Evolutionary conservation across 352 stramenopile genomes (phyloP).

Genomic region (Globisporangium splendens): DNA sequence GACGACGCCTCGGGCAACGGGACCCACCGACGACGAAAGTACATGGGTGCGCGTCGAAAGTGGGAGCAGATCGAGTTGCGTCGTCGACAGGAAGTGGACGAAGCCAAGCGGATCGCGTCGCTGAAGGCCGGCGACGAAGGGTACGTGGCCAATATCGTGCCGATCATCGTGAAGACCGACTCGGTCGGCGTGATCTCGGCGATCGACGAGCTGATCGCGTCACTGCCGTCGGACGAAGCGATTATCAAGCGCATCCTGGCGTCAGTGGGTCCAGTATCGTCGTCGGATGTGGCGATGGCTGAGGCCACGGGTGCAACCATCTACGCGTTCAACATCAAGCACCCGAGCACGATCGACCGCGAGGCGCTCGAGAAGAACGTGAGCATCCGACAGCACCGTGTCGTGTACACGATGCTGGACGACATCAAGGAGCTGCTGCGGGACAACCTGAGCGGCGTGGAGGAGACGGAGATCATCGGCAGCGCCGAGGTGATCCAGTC

Average conservation of each 20-base stretch:
- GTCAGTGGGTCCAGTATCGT: conserved; percentile 74
- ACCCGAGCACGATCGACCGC: conserved; percentile 67
- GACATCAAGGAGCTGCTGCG: conserved; percentile 82
- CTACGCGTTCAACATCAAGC: conserved; percentile 88
- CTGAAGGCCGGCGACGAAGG: conserved; percentile 68
- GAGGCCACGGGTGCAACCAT: conserved; percentile 79
- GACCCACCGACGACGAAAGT: conserved; percentile 38
- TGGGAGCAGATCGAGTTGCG: conserved; percentile 66
- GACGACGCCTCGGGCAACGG: conserved; percentile 19
- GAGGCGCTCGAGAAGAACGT: conserved; percentile 80
- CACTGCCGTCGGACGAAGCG: conserved; percentile 62
- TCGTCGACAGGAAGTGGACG: conserved; percentile 58
- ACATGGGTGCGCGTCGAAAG: conserved; percentile 52
- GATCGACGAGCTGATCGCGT: conserved; percentile 79
- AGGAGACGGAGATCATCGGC: conserved; percentile 66
- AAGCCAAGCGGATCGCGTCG: conserved; percentile 62
- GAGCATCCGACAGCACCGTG: conserved; percentile 62
- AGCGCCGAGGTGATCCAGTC: conserved; percentile 76
- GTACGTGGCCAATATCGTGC: conserved; percentile 93
- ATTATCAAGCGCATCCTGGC: conserved; percentile 84
- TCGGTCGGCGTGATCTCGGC: conserved; percentile 96
- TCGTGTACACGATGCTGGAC: conserved; percentile 89
- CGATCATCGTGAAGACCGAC: conserved; percentile 98
- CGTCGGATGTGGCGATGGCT: conserved; percentile 82
- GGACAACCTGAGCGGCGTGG: conserved; percentile 58